These are phyloP conservation scores for Geotrichum macrosporum DNA, from an alignment of 1,139 yeast species.

Conservation along the genomic window DNA sequence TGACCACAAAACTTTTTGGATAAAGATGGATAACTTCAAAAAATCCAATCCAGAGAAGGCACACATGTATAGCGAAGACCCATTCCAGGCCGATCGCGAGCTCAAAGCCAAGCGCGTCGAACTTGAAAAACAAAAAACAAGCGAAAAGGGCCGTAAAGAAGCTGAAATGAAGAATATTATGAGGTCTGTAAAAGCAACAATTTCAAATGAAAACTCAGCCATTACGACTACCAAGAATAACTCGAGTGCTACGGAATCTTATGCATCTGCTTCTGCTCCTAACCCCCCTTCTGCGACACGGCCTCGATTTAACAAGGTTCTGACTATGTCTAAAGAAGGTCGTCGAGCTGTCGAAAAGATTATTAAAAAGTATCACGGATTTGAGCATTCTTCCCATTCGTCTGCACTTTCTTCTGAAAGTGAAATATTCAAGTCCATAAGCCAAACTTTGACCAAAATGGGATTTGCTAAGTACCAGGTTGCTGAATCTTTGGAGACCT, in stretches of 20 bases:
- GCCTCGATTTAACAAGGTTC: slow-evolving; percentile 31
- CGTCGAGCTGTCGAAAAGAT: slow-evolving; percentile 34
- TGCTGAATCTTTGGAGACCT: slow-evolving; percentile 63
- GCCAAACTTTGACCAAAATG: slow-evolving; percentile 39
- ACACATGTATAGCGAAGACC: slow-evolving; percentile 56
- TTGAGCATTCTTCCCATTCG: slow-evolving; percentile 17
- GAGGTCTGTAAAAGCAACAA: slow-evolving; percentile 22
- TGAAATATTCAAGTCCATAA: slow-evolving; percentile 10
- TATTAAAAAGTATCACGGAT: slow-evolving; percentile 35
- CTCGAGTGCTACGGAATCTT: slow-evolving; percentile 3
- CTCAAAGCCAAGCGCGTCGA: slow-evolving; percentile 32
- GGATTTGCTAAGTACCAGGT: slow-evolving; percentile 73
- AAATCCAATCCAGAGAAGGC: slow-evolving; percentile 25
- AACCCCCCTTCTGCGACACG: slow-evolving; percentile 13
- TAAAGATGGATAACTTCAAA: slow-evolving; percentile 55
- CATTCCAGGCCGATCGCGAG: slow-evolving; percentile 61
- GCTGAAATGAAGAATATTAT: slow-evolving; percentile 22
- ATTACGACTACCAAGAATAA: background rate
- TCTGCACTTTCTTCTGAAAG: background rate
- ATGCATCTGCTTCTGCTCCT: slow-evolving; percentile 12
- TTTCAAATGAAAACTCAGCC: slow-evolving; percentile 15
- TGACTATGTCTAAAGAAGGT: slow-evolving; percentile 36
- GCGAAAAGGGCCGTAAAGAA: slow-evolving; percentile 22
- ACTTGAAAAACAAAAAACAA: slow-evolving; percentile 20
- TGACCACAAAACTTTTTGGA: slow-evolving; percentile 76